Percentiles rank a stretch among this genome's conserved stretches.
These are phyloP conservation scores for Auricularia auricula-judae DNA, from an alignment of 768 basidiomycete genomes.

Conservation along the genomic window DNA sequence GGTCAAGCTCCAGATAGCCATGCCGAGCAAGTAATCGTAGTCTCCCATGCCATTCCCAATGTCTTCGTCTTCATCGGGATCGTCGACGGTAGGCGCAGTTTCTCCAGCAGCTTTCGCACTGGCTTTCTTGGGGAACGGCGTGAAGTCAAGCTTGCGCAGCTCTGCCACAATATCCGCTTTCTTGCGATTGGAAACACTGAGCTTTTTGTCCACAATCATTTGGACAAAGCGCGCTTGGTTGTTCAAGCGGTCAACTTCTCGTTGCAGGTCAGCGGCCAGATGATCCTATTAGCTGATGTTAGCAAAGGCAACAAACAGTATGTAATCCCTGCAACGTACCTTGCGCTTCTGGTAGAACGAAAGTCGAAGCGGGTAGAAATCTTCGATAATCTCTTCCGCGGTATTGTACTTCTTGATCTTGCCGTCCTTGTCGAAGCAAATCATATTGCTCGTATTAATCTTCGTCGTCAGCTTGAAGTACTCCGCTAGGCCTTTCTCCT, in stretches of 20 bases:
- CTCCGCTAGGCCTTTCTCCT: slow-evolving; percentile 79
- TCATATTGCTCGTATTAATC: slow-evolving; percentile 92
- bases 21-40: slow-evolving; percentile 88
- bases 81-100: slow-evolving; percentile 44
- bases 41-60: slow-evolving; percentile 35
- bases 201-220: slow-evolving; percentile 84
- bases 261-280: slow-evolving; percentile 73
- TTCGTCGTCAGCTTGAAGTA: slow-evolving; percentile 84
- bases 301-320: background rate
- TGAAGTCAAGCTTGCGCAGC: slow-evolving; percentile 72
- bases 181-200: slow-evolving; percentile 78
- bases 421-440: slow-evolving; percentile 91
- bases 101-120: slow-evolving; percentile 62
- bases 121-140: slow-evolving; percentile 76
- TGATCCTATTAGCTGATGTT: slow-evolving; percentile 48
- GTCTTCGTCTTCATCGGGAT: slow-evolving; percentile 43
- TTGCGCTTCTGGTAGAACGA: slow-evolving; percentile 95
- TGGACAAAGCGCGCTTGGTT: slow-evolving; percentile 96
- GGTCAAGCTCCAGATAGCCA: slow-evolving; percentile 93
- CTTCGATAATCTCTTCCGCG: slow-evolving; percentile 85
- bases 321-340: slow-evolving; percentile 29
- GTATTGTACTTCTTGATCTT: slow-evolving; percentile 90
- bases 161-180: slow-evolving; percentile 79
- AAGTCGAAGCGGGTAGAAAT: slow-evolving; percentile 83
- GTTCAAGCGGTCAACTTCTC: slow-evolving; percentile 68